Evolutionary conservation across 805 yeast species (phyloP), one percentile per base, ranked within the genome.

Genomic region (Yarrowia bubula): DNA sequence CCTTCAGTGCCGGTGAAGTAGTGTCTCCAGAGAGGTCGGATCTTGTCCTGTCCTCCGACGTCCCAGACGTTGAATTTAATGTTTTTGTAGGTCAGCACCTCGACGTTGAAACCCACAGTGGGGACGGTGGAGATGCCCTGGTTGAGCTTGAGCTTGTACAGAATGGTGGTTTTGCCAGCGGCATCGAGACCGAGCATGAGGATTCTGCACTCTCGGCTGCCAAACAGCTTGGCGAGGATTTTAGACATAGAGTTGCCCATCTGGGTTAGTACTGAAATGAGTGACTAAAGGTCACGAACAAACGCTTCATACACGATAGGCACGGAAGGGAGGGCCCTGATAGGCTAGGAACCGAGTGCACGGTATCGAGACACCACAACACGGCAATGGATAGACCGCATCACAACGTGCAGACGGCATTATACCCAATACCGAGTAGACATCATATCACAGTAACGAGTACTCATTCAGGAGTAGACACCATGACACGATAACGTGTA

Each of bases 1-100:
- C 96, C 97, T 73, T 91, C 89, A 4, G 97, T 90, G 42, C 96
- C 96, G 11, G 96, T 89, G 77, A 89, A 91, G 77, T 92, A 92
- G 74, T 92, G 97, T 76, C 97, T 86, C 98, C 98, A 92, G 66
- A 92, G 80, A 0, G 96, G 96, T 73, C 97, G 84, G 70, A 92
- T 84, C 75, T 96, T 81, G 72, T 89, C 96, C 79, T 91, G 98
- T 74, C 97, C 98, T 78, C 98, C 98, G 67, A 95, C 95, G 76
- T 90, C 96, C 96, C 96, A 90, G 74, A 90, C 92, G 67, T 91
- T 90, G 78, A 90, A 89, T 65, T 89, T 86, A 66, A 89, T 87
- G 75, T 89, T 89, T 74, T 87, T 88, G 76, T 87, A 89, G 66
- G 88, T 85, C 68, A 90, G 90, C 3, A 93, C 88, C 76, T 90